Evolutionary conservation across 495 filamentous ascomycete species (phyloP).

Genomic region (Immersiella caudata): DNA sequence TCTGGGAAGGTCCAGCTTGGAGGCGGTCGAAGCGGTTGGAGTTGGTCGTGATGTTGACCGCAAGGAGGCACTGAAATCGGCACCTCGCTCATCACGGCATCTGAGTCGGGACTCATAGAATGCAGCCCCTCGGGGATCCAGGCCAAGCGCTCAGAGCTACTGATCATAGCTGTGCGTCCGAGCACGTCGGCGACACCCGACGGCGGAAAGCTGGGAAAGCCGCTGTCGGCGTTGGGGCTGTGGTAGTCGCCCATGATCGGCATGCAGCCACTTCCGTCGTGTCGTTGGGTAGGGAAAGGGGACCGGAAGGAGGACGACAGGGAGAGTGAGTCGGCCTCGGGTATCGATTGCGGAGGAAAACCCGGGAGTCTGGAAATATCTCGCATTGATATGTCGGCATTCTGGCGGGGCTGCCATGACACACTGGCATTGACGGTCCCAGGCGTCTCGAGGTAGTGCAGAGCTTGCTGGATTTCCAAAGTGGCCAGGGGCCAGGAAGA

Average conservation of each 20-base stretch:
- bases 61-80: not conserved
- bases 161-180: constrained; percentile 22
- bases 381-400: not conserved
- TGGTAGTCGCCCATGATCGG: not conserved
- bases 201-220: constrained; percentile 18
- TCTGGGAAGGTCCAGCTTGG: not conserved
- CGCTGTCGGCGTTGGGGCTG: constrained; percentile 8
- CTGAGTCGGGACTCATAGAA: not conserved
- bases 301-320: not conserved
- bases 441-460: not conserved
- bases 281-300: not conserved
- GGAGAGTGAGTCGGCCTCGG: not conserved
- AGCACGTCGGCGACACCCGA: constrained; percentile 22
- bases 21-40: not conserved
- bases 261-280: not conserved
- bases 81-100: not conserved
- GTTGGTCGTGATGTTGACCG: not conserved
- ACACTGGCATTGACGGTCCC: not conserved
- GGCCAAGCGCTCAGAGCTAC: not conserved
- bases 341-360: not conserved
- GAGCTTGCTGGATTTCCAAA: not conserved
- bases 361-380: not conserved
- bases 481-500: not conserved
- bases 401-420: not conserved
- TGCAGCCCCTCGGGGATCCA: not conserved